These are phyloP conservation scores for Elsinoe ampelina DNA, from an alignment of 2,329 filamentous ascomycete species.

Conservation along the genomic window DNA sequence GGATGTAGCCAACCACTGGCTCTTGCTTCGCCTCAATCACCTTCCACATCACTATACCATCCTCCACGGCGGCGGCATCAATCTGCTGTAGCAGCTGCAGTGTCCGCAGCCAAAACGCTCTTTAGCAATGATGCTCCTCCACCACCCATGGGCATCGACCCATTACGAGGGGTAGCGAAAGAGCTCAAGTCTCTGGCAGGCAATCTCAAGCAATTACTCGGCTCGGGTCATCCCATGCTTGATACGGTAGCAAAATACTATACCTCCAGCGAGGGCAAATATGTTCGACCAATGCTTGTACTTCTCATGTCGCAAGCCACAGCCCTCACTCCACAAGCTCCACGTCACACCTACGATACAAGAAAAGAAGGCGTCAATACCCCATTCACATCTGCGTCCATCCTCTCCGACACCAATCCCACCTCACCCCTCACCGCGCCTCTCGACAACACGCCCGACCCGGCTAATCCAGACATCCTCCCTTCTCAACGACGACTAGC, in stretches of 20 bases:
- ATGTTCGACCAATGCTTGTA: conserved; percentile 87
- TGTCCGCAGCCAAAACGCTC: conserved; percentile 57
- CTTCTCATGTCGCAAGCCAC: conserved; percentile 94
- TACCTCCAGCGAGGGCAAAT: conserved; percentile 91
- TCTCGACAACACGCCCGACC: conserved; percentile 23
- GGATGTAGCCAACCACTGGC: conserved; percentile 25
- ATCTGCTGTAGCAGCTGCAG: conserved; percentile 64
- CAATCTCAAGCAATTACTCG: conserved; percentile 86
- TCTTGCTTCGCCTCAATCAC: conserved; percentile 20
- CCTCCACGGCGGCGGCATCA: conserved; percentile 35
- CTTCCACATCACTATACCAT: conserved; percentile 21
- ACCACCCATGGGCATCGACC: conserved; percentile 70
- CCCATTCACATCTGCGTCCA: conserved; percentile 49
- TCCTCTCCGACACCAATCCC: conserved; percentile 78
- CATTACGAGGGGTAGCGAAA: conserved; percentile 80
- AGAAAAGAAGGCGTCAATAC: conserved; percentile 43
- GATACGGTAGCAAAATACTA: conserved; percentile 98
- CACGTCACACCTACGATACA: conserved; percentile 31
- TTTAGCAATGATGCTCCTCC: conserved; percentile 54
- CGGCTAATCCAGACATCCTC: conserved; percentile 42
- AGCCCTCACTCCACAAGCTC: conserved; percentile 60
- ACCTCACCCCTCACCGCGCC: conserved; percentile 47
- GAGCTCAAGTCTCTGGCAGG: conserved; percentile 94
- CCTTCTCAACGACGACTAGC: conserved; percentile 88
- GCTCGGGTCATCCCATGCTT: conserved; percentile 86